phyloP scores from a whole-genome alignment of 2,329 filamentous ascomycete genomes.

The Thelonectria discophora region DNA sequence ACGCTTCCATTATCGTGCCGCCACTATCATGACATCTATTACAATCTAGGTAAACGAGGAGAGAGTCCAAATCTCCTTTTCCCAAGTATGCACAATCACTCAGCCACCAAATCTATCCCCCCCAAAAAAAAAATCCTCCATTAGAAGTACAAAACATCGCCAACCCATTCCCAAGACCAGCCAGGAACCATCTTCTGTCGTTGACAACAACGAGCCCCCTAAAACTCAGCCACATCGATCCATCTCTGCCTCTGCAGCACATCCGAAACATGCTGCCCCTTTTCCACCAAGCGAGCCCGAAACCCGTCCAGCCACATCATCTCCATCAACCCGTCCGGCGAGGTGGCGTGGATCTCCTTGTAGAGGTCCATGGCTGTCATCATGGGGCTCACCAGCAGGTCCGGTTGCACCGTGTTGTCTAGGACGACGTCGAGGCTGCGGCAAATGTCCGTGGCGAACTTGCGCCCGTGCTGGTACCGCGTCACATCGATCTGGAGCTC shows the following conservation, averaged over 20 bases:
- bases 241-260: conserved; percentile 52
- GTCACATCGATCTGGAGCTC: conserved; percentile 52
- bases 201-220: too few species aligned
- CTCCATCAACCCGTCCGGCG: conserved; percentile 55
- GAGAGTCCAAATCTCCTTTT: not conserved
- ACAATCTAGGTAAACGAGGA: not conserved
- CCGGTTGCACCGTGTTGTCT: conserved; percentile 55
- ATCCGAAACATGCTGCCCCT: conserved; percentile 53
- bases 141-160: not conserved
- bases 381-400: conserved; percentile 56
- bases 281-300: conserved; percentile 48
- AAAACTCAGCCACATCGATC: conserved; percentile 48
- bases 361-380: conserved; percentile 55
- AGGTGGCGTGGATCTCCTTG: conserved; percentile 48
- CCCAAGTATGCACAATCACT: not conserved
- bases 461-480: conserved; percentile 55
- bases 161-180: not conserved
- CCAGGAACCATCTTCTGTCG: too few species aligned
- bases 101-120: not conserved
- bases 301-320: conserved; percentile 60
- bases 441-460: conserved; percentile 60
- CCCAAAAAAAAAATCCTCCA: not conserved
- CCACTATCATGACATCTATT: not conserved
- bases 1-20: too few species aligned
- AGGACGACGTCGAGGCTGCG: conserved; percentile 60